Evolutionary conservation across 169 alveolate genomes (phyloP), one percentile per base, ranked within the genome.

Genomic region (Plasmodium vivax): DNA sequence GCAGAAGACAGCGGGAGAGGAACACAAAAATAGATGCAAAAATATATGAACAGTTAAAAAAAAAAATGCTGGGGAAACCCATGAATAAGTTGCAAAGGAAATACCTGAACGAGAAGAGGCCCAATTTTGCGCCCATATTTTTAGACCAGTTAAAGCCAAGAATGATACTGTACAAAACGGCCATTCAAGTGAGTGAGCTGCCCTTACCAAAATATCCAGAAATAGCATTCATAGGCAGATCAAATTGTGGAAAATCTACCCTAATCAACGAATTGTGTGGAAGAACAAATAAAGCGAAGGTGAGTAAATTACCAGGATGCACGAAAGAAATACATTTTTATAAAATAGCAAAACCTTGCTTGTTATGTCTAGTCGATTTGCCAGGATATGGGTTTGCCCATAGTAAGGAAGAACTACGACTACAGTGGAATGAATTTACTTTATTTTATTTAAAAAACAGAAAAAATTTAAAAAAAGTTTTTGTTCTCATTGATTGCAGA

Each of bases 381-480:
- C 98, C 98, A 54, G 97, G 97, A n/a, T 96, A 96, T 77, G 96
- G 97, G 32, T 95, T 93, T 74, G 95, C 96, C 14, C 79, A 93
- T 12, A 90, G 94, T 80, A 92, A 94, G 56, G 98, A 96, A 84
- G 97, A 95, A 74, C 51, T 91, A 34, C 81, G 95, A 45, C 73
- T 93, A 47, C 92, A 84, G 56, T 95, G 96, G 96, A 96, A 95
- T 83, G 98, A 96, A 85, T 96, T 95, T 90, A 77, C 96, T 0
- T 90, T 95, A 83, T 92, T 93, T 92, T 96, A 96, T 88, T 82
- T 96, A 62, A 96, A 95, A 73, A 77, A 95, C 84, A 77, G 98
- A 58, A 87, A 92, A 73, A 92, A 95, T 43, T 83, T 96, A 68
- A 95, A 95, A 83, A 96, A 94, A 30, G 96, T 96, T 36, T 87